Conservation (phyloP, 257 asterid species). For the Dorcoceras hygrometricum region DNA sequence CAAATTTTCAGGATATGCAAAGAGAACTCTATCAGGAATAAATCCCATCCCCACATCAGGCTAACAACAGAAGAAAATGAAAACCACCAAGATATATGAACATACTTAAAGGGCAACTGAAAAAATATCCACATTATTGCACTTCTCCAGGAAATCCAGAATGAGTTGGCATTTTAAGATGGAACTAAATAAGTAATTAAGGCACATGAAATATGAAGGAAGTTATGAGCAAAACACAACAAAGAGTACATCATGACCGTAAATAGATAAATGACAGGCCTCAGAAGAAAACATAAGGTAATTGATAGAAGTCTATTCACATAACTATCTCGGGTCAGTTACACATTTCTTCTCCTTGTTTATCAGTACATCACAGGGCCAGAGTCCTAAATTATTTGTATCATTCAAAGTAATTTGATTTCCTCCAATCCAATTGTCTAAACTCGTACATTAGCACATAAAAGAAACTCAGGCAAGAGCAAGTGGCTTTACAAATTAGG, state of each 20-base stretch:
- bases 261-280: conserved; percentile 4
- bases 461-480: neutral
- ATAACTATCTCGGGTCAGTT: conserved; percentile 1
- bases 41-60: neutral
- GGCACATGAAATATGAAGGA: neutral
- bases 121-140: neutral
- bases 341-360: neutral
- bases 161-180: neutral
- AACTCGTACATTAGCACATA: neutral
- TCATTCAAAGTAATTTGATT: neutral
- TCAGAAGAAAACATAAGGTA: conserved; percentile 1
- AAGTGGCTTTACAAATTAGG: neutral
- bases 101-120: neutral
- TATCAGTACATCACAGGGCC: neutral
- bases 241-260: neutral
- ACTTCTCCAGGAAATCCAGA: neutral
- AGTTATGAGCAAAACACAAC: conserved; percentile 1
- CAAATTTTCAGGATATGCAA: neutral
- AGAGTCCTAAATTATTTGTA: neutral
- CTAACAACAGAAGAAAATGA: conserved; percentile 18
- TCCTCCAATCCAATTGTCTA: neutral
- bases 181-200: conserved; percentile 1
- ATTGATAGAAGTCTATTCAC: neutral
- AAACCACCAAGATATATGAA: conserved; percentile 1
- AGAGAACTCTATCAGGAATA: neutral